These are phyloP conservation scores for Cicer yamashitae DNA, from an alignment of 306 rosid genomes.

Conservation along the genomic window DNA sequence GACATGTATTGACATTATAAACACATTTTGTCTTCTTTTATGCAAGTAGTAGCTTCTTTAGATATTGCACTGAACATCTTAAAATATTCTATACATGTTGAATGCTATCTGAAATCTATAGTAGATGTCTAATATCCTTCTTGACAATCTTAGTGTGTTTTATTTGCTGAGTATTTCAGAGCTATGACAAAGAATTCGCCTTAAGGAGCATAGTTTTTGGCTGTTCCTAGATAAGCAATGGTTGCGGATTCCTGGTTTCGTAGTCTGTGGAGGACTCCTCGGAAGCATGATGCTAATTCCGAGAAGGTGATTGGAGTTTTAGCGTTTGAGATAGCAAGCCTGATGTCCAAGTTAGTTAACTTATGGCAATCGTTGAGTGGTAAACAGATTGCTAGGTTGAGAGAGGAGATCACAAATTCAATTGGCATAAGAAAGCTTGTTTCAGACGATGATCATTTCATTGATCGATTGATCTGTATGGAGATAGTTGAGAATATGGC, in stretches of 20 bases:
- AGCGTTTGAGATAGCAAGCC: constrained; percentile 89
- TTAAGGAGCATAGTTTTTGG: constrained; percentile 29
- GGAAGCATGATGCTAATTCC: constrained; percentile 65
- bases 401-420: constrained; percentile 74
- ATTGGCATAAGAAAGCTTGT: constrained; percentile 80
- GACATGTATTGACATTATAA: constrained; percentile 7
- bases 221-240: constrained; percentile 41
- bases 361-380: constrained; percentile 80
- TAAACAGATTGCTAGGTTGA: constrained; percentile 65
- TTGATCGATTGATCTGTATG: constrained; percentile 69
- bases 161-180: constrained; percentile 41
- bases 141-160: constrained; percentile 29
- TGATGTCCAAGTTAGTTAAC: constrained; percentile 89
- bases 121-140: constrained; percentile 7
- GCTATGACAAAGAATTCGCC: constrained; percentile 35
- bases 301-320: constrained; percentile 75
- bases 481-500: constrained; percentile 80
- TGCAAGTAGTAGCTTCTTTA: constrained; percentile 24
- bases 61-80: constrained; percentile 26
- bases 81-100: constrained; percentile 4
- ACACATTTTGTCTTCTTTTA: constrained; percentile 15
- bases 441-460: constrained; percentile 72
- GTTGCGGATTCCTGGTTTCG: constrained; percentile 87
- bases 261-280: constrained; percentile 80
- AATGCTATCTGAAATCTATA: constrained; percentile 27